Percentiles rank a stretch among this genome's conserved stretches.
Conservation (phyloP, 306 rosid genomes). For the Herpetospermum pedunculosum region DNA sequence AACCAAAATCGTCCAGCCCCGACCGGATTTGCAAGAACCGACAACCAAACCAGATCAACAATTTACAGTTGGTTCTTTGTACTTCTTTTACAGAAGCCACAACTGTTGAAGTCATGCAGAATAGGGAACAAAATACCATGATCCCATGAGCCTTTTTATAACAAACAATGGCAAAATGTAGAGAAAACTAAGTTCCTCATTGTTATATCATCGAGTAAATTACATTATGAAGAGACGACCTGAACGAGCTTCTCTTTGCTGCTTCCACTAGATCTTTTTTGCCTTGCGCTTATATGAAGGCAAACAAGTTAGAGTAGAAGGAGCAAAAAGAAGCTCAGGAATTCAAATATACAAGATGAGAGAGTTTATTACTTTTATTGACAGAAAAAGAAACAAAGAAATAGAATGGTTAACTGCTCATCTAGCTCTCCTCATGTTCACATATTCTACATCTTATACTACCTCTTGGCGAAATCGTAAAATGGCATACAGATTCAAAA, state of each 20-base stretch:
- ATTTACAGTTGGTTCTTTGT: not conserved
- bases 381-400: not conserved
- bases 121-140: not conserved
- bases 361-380: not conserved
- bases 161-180: not conserved
- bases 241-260: conserved; percentile 92
- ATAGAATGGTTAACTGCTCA: not conserved
- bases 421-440: not conserved
- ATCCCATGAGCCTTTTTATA: not conserved
- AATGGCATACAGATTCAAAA: not conserved
- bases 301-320: conserved; percentile 76
- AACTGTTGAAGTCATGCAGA: not conserved
- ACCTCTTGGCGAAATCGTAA: not conserved
- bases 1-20: too few relatives aligned
- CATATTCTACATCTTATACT: conserved; percentile 7
- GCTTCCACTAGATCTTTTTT: conserved; percentile 82
- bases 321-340: conserved; percentile 89
- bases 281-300: conserved; percentile 37
- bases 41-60: not conserved
- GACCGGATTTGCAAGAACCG: not conserved
- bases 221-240: conserved; percentile 25
- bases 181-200: conserved; percentile 2
- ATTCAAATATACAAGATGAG: conserved; percentile 14
- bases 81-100: not conserved
- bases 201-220: not conserved